Evolutionary conservation across 2,329 filamentous ascomycete species (phyloP).

Genomic region (Fusarium buxicola): DNA sequence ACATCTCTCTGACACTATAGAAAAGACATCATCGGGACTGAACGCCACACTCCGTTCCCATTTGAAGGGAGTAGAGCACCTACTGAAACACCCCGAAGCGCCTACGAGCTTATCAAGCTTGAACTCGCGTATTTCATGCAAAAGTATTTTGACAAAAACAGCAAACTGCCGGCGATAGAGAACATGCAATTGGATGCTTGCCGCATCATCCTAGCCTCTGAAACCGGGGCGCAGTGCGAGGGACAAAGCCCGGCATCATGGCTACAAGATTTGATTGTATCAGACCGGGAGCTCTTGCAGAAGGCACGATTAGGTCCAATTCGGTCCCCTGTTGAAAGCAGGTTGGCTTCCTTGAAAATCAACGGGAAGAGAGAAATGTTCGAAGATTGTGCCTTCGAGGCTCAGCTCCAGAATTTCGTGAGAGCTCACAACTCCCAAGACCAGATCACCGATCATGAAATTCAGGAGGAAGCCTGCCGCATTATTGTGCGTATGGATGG

Average conservation of each 20-base stretch:
- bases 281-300: conserved; percentile 9
- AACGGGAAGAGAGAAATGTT: conserved; percentile 46
- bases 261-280: conserved; percentile 44
- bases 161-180: conserved; percentile 32
- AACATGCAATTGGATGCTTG: conserved; percentile 44
- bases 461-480: conserved; percentile 30
- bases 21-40: conserved; percentile 34
- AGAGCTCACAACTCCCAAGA: background rate
- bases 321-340: conserved; percentile 35
- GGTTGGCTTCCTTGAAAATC: conserved; percentile 38
- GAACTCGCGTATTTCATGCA: conserved; percentile 49
- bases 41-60: conserved; percentile 38
- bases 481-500: conserved; percentile 24
- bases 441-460: conserved; percentile 15
- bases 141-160: conserved; percentile 37
- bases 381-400: conserved; percentile 45
- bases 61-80: conserved; percentile 39
- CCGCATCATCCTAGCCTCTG: conserved; percentile 46
- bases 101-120: conserved; percentile 53
- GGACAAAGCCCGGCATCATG: conserved; percentile 31
- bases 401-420: conserved; percentile 28
- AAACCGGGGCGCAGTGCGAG: conserved; percentile 17
- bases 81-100: conserved; percentile 30
- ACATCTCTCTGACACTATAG: background rate
- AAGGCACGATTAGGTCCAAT: conserved; percentile 43